Conservation (phyloP, 1,284 basidiomycete species). For the Gymnopus androsaceus region DNA sequence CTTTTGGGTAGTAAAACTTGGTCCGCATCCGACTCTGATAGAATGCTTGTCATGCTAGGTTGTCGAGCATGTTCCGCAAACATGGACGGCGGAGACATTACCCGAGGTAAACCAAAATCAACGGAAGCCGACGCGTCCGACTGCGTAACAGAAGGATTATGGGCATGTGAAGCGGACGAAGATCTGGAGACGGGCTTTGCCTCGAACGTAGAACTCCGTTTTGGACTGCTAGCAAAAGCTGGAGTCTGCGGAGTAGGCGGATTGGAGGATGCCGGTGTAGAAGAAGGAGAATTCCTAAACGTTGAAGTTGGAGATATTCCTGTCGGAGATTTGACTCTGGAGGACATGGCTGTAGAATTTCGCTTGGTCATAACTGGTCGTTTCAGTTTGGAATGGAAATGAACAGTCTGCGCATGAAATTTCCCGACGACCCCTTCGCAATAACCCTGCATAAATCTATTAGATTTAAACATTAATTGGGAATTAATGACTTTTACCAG, state of each 20-base stretch:
- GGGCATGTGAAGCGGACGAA: slow-evolving; percentile 5
- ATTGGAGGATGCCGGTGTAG: slow-evolving; percentile 8
- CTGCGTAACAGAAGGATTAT: slow-evolving; percentile 3
- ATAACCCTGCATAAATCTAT: slow-evolving; percentile 55
- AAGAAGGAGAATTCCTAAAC: slow-evolving; percentile 1
- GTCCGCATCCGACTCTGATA: background rate
- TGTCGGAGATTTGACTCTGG: slow-evolving; percentile 25
- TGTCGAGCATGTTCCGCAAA: background rate
- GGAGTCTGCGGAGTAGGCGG: slow-evolving; percentile 4
- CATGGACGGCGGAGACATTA: slow-evolving; percentile 12
- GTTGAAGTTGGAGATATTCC: slow-evolving; percentile 15
- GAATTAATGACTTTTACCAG: slow-evolving; percentile 46
- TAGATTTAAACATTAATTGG: background rate
- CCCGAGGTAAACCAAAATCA: slow-evolving; percentile 11
- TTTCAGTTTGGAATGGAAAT: slow-evolving; percentile 77
- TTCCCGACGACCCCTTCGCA: slow-evolving; percentile 92
- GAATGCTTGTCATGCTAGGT: slow-evolving; percentile 1
- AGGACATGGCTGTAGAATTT: slow-evolving; percentile 30
- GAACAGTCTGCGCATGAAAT: slow-evolving; percentile 70
- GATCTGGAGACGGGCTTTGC: background rate
- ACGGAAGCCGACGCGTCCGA: slow-evolving; percentile 5
- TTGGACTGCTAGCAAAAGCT: background rate
- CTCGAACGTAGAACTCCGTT: background rate
- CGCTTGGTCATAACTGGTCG: slow-evolving; percentile 78
- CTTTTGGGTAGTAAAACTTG: background rate